Evolutionary conservation across 2,329 filamentous ascomycete species (phyloP).

Genomic region (Ceratocystis harringtonii): DNA sequence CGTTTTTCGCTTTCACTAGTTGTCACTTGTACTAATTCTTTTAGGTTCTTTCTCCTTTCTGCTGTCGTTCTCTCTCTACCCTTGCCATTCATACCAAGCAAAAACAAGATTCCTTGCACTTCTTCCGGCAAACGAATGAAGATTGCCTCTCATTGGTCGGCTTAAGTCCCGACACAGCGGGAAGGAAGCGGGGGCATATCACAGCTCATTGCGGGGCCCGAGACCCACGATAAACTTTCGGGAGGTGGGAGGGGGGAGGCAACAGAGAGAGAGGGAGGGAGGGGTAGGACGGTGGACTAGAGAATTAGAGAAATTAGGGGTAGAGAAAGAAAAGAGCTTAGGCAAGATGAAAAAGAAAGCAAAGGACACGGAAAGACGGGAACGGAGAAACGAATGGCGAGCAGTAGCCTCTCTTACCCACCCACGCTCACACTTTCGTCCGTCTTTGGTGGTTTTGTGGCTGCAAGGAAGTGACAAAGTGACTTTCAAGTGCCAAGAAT

Average conservation of each 20-base stretch:
- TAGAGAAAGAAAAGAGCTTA: not conserved
- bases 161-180: conserved; percentile 5
- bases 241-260: not conserved
- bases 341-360: not conserved
- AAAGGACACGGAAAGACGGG: not conserved
- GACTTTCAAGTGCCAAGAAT: not conserved
- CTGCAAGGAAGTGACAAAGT: not conserved
- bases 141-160: conserved; percentile 6
- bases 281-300: not conserved
- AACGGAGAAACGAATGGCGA: too few relatives aligned
- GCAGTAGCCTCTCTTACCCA: not conserved
- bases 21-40: too few relatives aligned
- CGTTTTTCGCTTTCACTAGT: not conserved
- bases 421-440: not conserved
- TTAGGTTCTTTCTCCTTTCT: not conserved
- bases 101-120: not conserved
- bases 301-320: not conserved
- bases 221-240: conserved; percentile 3
- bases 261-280: too few relatives aligned
- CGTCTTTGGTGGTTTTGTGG: not conserved
- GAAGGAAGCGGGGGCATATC: conserved; percentile 6
- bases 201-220: not conserved
- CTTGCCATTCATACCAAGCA: not conserved
- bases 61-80: not conserved
- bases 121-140: not conserved